Evolutionary conservation across 805 yeast genomes (phyloP).

Genomic region (Teunomyces lycoperdinae): DNA sequence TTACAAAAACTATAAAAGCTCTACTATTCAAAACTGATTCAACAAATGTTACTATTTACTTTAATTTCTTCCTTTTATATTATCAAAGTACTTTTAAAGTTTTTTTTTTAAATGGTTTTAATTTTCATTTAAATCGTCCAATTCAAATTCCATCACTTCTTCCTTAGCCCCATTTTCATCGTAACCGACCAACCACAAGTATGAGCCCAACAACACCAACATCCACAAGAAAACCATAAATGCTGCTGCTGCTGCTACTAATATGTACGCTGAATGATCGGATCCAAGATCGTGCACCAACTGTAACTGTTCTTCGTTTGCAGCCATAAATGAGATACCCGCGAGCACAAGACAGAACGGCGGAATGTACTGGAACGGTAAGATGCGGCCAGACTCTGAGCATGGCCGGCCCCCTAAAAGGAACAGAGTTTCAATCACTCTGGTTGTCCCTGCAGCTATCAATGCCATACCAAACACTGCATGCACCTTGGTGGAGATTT

Average conservation of each 20-base stretch:
- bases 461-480: conserved; percentile 79
- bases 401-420: conserved; percentile 61
- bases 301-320: conserved; percentile 82
- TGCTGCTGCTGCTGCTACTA: conserved; percentile 70
- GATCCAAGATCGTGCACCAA: conserved; percentile 73
- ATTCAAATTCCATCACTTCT: conserved; percentile 4
- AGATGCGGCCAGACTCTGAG: conserved; percentile 41
- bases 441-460: conserved; percentile 70
- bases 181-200: conserved; percentile 45
- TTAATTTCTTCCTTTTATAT: neutral
- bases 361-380: conserved; percentile 82
- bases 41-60: too few relatives aligned
- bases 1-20: too few relatives aligned
- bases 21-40: too few relatives aligned
- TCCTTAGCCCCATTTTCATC: conserved; percentile 24
- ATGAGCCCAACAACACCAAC: conserved; percentile 55
- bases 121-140: neutral
- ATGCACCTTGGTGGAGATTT: conserved; percentile 83
- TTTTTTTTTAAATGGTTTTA: neutral
- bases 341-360: conserved; percentile 75
- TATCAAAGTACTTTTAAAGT: neutral
- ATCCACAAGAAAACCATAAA: conserved; percentile 69
- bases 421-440: conserved; percentile 79
- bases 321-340: conserved; percentile 87
- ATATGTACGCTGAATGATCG: conserved; percentile 79